A percentile compares a stretch with the other conserved stretches of the same genome.
Conservation (phyloP, 2,329 filamentous ascomycete species). For the Thelonectria rubi region DNA sequence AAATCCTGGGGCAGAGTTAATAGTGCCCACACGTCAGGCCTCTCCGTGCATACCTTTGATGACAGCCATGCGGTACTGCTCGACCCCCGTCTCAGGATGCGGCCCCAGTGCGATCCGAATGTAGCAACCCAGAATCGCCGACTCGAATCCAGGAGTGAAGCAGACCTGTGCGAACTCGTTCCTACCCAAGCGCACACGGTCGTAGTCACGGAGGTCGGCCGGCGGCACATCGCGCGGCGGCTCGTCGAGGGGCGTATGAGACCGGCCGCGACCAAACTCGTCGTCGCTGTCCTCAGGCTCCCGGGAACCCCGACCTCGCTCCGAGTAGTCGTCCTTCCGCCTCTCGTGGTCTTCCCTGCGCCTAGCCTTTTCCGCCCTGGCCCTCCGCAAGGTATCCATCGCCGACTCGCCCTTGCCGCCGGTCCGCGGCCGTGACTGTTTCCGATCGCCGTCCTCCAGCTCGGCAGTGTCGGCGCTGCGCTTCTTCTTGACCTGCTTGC, state of each 20-base stretch:
- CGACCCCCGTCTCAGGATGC: slow-evolving; percentile 75
- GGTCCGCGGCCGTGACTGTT: slow-evolving; percentile 77
- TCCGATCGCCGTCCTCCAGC: slow-evolving; percentile 77
- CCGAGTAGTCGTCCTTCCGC: slow-evolving; percentile 62
- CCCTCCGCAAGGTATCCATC: slow-evolving; percentile 74
- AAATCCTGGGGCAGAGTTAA: slow-evolving; percentile 68
- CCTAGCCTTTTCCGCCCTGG: slow-evolving; percentile 67
- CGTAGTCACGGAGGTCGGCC: slow-evolving; percentile 80
- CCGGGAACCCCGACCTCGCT: slow-evolving; percentile 44
- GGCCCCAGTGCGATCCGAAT: slow-evolving; percentile 84
- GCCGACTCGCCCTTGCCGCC: slow-evolving; percentile 59
- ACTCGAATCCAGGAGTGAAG: slow-evolving; percentile 90
- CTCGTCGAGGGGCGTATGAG: slow-evolving; percentile 68
- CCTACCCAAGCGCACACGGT: slow-evolving; percentile 84
- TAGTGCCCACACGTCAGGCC: not conserved
- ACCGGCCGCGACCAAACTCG: slow-evolving; percentile 73
- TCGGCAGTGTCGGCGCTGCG: slow-evolving; percentile 84
- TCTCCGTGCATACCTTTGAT: slow-evolving; percentile 75
- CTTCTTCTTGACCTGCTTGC: slow-evolving; percentile 65
- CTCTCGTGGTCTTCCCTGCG: slow-evolving; percentile 64
- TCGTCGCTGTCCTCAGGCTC: slow-evolving; percentile 79
- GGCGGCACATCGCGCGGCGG: slow-evolving; percentile 74
- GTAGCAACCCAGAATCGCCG: slow-evolving; percentile 83
- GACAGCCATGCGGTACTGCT: slow-evolving; percentile 86
- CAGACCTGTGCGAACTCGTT: slow-evolving; percentile 89